Percentiles rank a stretch among this genome's conserved stretches.
phyloP scores from a whole-genome alignment of 768 basidiomycete genomes.

The Pleurotus cornucopiae region DNA sequence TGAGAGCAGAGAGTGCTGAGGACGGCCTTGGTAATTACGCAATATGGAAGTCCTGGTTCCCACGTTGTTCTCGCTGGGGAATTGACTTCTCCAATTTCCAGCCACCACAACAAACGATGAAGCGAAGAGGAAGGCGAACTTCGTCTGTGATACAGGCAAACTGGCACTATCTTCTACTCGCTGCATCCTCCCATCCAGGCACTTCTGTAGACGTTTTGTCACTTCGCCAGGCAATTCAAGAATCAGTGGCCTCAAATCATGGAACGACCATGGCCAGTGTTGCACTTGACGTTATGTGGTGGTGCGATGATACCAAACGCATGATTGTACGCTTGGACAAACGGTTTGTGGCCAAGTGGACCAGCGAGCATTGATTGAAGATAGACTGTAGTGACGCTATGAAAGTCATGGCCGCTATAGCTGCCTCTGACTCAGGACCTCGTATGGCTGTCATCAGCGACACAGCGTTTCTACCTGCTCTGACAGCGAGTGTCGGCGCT shows the following conservation, averaged over 20 bases:
- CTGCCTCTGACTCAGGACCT: constrained; percentile 24
- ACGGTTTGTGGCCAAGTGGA: constrained; percentile 26
- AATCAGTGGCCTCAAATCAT: constrained; percentile 49
- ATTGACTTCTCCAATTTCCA: no score
- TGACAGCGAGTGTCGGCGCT: constrained; percentile 17
- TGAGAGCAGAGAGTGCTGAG: no score
- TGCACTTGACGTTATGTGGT: constrained; percentile 58
- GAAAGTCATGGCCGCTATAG: constrained; percentile 29
- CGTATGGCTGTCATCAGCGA: constrained; percentile 31
- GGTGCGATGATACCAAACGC: constrained; percentile 34
- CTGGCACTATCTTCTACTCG: constrained; percentile 4
- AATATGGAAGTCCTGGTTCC: no score
- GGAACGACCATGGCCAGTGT: constrained; percentile 47
- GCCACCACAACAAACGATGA: no score
- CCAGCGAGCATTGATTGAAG: neutral
- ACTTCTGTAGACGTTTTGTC: constrained; percentile 31
- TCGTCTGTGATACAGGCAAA: neutral
- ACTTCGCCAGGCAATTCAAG: constrained; percentile 52
- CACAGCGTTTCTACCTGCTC: constrained; percentile 37
- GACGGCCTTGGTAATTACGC: no score
- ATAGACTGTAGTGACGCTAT: constrained; percentile 26
- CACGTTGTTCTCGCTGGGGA: no score
- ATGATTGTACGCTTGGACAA: constrained; percentile 36
- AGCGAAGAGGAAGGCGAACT: no score
- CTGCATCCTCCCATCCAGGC: constrained; percentile 29